Percentiles rank a stretch among this genome's conserved stretches.
Conservation (phyloP, 75 land plant genomes). For the Pinus tabuliformis region DNA sequence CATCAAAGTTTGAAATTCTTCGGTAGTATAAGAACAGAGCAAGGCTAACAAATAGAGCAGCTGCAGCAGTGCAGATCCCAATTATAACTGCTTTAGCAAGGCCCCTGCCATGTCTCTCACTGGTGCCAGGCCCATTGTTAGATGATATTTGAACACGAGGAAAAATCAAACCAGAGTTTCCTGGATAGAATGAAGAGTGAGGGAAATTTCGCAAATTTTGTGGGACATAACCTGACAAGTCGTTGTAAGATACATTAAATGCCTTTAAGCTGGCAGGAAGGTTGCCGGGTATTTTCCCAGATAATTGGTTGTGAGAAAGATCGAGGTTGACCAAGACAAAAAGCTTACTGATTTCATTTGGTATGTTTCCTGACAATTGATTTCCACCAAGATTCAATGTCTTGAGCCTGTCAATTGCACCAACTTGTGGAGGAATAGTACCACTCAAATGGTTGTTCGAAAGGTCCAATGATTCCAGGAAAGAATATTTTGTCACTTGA, state of each 20-base stretch:
- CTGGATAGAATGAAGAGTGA: conserved; percentile 76
- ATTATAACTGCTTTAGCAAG: conserved; percentile 47
- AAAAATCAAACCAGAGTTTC: conserved; percentile 49
- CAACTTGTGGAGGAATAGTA: conserved; percentile 37
- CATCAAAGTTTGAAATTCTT: conserved; percentile 3
- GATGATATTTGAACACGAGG: conserved; percentile 9
- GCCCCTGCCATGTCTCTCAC: conserved; percentile 12
- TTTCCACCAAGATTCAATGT: conserved; percentile 41
- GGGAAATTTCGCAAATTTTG: conserved; percentile 57
- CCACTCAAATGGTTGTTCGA: conserved; percentile 64
- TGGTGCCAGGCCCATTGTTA: neutral
- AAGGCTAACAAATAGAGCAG: conserved; percentile 21
- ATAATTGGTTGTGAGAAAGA: conserved; percentile 59
- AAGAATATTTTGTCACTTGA: conserved; percentile 6
- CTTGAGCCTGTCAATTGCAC: conserved; percentile 19
- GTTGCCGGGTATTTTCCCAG: conserved; percentile 58
- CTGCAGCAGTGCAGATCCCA: conserved; percentile 46
- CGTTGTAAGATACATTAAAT: conserved; percentile 68
- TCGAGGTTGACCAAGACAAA: conserved; percentile 39
- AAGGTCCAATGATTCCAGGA: conserved; percentile 61
- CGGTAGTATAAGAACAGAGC: conserved; percentile 45
- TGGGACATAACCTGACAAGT: conserved; percentile 79
- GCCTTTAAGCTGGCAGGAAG: conserved; percentile 39
- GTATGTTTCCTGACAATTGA: conserved; percentile 37
- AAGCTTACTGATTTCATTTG: conserved; percentile 32